phyloP scores from a whole-genome alignment of 129 eudicot genomes.

The Logfia minima region DNA sequence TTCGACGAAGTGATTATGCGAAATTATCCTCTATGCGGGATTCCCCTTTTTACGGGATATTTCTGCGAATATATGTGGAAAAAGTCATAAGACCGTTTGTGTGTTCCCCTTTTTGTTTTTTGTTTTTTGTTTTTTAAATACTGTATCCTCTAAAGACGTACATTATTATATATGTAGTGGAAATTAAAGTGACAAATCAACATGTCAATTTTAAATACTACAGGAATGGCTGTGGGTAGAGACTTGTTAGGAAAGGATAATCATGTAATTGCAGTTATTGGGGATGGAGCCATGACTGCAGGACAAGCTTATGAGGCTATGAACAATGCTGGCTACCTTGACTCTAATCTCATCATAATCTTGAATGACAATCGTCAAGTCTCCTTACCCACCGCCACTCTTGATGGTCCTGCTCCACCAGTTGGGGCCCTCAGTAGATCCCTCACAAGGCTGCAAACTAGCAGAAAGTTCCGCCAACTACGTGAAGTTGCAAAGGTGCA shows the following conservation, averaged over 20 bases:
- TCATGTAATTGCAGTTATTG: constrained; percentile 61
- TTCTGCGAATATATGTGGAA: no score
- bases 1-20: no score
- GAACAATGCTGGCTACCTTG: constrained; percentile 65
- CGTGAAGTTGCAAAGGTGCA: constrained; percentile 54
- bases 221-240: constrained; percentile 74
- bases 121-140: no score
- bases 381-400: constrained; percentile 69
- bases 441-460: constrained; percentile 49
- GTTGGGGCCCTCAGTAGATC: constrained; percentile 63
- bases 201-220: neutral
- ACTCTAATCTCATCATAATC: constrained; percentile 53
- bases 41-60: no score
- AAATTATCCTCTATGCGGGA: no score
- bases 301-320: constrained; percentile 75
- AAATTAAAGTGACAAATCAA: neutral
- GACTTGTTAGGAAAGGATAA: constrained; percentile 56
- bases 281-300: constrained; percentile 81
- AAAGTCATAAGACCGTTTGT: no score
- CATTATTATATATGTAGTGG: no score
- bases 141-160: no score
- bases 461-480: constrained; percentile 44
- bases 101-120: no score
- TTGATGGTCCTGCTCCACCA: constrained; percentile 61
- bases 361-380: constrained; percentile 66